Evolutionary conservation across 2,329 filamentous ascomycete genomes (phyloP).

Genomic region (Beauveria asiatica): DNA sequence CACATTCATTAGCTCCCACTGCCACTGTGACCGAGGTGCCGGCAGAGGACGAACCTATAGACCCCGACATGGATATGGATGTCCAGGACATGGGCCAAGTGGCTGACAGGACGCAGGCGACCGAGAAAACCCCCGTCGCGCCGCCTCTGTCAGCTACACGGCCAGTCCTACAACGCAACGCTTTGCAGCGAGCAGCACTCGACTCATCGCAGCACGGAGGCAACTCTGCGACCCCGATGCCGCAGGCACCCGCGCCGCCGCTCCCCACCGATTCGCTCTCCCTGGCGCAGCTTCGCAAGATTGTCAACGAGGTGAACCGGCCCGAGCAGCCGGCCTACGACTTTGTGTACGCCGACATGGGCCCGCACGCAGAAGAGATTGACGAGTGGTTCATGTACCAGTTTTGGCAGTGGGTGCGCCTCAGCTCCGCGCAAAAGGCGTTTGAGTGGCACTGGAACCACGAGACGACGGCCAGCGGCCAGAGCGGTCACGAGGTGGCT

Average conservation of each 20-base stretch:
- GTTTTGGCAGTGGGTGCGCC: conserved; percentile 72
- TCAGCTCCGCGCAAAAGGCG: conserved; percentile 64
- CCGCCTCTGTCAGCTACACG: conserved; percentile 19
- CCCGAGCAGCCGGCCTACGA: conserved; percentile 70
- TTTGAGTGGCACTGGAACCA: conserved; percentile 71
- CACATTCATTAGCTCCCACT: neutral
- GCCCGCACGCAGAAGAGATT: conserved; percentile 74
- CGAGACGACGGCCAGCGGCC: conserved; percentile 22
- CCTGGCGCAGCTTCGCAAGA: conserved; percentile 61
- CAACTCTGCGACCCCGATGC: conserved; percentile 14
- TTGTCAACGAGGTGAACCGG: conserved; percentile 66
- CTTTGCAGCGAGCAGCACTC: conserved; percentile 17
- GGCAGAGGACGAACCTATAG: neutral
- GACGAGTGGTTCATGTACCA: conserved; percentile 98
- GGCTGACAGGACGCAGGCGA: conserved; percentile 23
- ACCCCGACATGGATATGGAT: neutral
- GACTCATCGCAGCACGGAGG: conserved; percentile 15
- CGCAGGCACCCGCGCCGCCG: conserved; percentile 27
- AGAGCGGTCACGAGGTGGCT: conserved; percentile 23
- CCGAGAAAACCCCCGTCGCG: conserved; percentile 28
- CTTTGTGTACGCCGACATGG: conserved; percentile 69
- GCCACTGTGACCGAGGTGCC: neutral
- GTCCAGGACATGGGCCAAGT: conserved; percentile 29
- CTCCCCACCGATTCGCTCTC: conserved; percentile 61
- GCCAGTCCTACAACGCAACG: conserved; percentile 24